Evolutionary conservation across 306 rosid species (phyloP), one percentile per base, ranked within the genome.

Genomic region (Gynostemma pentaphyllum): DNA sequence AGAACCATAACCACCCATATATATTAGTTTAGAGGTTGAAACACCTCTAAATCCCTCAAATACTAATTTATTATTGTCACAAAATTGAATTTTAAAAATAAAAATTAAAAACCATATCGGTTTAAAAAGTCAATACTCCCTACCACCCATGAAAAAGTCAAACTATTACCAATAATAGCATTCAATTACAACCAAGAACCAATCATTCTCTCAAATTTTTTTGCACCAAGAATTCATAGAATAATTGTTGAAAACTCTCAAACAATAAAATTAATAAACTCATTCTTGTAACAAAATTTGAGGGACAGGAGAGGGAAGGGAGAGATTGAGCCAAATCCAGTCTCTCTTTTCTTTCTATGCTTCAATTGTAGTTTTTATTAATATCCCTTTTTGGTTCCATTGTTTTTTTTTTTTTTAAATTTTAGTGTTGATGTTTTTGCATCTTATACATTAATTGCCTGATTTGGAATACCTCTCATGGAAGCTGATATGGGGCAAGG

Each of bases 161-260:
- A 85, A 76, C 46, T 18, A 44, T 47, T 41, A 27, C 75, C 96
- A 80, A 77, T 75, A 75, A 82, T 83, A 74, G 81, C 91, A 92
- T 82, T 75, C 39, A 29, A 72, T 66, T 61, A 18, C 72, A 66
- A 63, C 75, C 65, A 70, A 74, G 75, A 54, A 72, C 78, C 73
- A 63, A 70, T 54, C 62, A 73, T 61, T 70, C 68, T 70, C 68
- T 47, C 65, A 67, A 49, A 61, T 30, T 14, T 61, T 22, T 71
- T 57, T 73, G 66, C 73, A 70, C 60, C 74, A 74, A 53, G 57
- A 74, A 49, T 72, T 74, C 46, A 73, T 18, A 40, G 62, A 47
- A 80, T 71, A 73, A 54, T 79, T 71, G 46, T 57, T 57, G 18
- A 36, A 57, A 34, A 0, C 28, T 3, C 52, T 62, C 32, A 42